These are phyloP conservation scores for Leishmania tropica DNA, from an alignment of 208 protist genomes.

Conservation along the genomic window DNA sequence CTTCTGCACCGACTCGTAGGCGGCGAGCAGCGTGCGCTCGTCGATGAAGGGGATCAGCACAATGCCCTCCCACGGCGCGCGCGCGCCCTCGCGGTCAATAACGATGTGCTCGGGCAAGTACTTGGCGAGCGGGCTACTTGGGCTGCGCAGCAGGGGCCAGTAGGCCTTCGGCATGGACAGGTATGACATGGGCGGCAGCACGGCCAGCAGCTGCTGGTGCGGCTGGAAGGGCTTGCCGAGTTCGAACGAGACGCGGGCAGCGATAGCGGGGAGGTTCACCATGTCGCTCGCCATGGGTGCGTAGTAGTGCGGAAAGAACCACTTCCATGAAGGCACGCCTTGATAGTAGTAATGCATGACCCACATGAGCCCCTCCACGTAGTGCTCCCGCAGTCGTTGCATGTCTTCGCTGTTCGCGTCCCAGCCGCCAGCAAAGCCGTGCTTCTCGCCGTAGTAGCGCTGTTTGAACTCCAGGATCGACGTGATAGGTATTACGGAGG, in stretches of 20 bases:
- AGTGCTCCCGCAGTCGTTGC: slow-evolving; percentile 71
- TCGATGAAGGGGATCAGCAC: slow-evolving; percentile 94
- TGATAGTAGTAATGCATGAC: slow-evolving; percentile 92
- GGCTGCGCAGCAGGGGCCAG: slow-evolving; percentile 79
- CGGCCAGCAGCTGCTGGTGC: slow-evolving; percentile 97
- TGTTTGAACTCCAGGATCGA: slow-evolving; percentile 85
- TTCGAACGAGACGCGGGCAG: slow-evolving; percentile 58
- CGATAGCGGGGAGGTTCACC: slow-evolving; percentile 73
- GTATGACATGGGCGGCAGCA: slow-evolving; percentile 96
- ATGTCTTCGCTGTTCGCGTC: slow-evolving; percentile 67
- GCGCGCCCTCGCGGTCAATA: slow-evolving; percentile 89
- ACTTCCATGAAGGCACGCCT: slow-evolving; percentile 90
- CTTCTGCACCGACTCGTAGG: slow-evolving; percentile 79
- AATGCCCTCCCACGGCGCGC: slow-evolving; percentile 91
- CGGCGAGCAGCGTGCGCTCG: slow-evolving; percentile 67
- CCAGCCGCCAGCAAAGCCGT: slow-evolving; percentile 78
- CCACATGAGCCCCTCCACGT: slow-evolving; percentile 90
- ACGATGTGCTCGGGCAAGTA: slow-evolving; percentile 86
- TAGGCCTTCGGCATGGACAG: slow-evolving; percentile 87
- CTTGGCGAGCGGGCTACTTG: slow-evolving; percentile 71
- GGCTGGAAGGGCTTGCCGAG: slow-evolving; percentile 84
- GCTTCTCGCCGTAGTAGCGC: slow-evolving; percentile 87
- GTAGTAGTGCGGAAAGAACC: slow-evolving; percentile 94
- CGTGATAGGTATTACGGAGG: slow-evolving; percentile 34
- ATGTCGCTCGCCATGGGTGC: slow-evolving; percentile 92